Evolutionary conservation across 345 rosid genomes (phyloP).

Genomic region (Sonneratia alba): DNA sequence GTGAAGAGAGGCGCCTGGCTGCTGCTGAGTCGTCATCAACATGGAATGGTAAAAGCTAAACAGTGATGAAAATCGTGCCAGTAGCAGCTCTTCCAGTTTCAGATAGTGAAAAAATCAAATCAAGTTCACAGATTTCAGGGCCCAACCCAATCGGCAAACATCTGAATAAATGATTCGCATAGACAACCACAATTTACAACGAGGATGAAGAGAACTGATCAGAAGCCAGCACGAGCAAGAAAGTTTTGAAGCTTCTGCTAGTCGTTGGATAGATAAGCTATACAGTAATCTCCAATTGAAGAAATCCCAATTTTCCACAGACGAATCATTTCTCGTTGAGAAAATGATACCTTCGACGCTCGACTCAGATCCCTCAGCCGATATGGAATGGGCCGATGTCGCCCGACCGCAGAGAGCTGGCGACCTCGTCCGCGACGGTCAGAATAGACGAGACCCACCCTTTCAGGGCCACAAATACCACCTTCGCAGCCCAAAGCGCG

Average conservation of each 20-base stretch:
- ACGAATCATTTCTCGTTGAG: background rate
- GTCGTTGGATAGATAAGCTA: background rate
- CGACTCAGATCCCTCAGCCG: conserved; percentile 28
- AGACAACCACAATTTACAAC: background rate
- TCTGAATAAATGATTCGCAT: background rate
- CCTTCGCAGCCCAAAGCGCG: conserved; percentile 47
- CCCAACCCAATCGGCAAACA: background rate
- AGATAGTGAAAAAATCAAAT: background rate
- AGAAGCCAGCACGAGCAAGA: background rate
- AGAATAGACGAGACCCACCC: conserved; percentile 78
- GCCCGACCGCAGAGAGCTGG: conserved; percentile 61
- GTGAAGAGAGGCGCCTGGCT: background rate
- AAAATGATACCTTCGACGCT: background rate
- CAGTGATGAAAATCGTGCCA: background rate
- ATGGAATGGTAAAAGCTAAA: background rate
- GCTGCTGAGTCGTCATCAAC: background rate
- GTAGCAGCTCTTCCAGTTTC: background rate
- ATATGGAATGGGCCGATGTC: conserved; percentile 86
- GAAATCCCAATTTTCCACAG: background rate
- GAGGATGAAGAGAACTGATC: background rate
- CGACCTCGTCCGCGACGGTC: conserved; percentile 79
- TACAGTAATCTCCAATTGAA: background rate
- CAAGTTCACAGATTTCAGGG: background rate
- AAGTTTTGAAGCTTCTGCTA: background rate
- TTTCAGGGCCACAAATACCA: conserved; percentile 54